Evolutionary conservation across 345 rosid genomes (phyloP), one percentile per base, ranked within the genome.

Genomic region (Clausena lansium): DNA sequence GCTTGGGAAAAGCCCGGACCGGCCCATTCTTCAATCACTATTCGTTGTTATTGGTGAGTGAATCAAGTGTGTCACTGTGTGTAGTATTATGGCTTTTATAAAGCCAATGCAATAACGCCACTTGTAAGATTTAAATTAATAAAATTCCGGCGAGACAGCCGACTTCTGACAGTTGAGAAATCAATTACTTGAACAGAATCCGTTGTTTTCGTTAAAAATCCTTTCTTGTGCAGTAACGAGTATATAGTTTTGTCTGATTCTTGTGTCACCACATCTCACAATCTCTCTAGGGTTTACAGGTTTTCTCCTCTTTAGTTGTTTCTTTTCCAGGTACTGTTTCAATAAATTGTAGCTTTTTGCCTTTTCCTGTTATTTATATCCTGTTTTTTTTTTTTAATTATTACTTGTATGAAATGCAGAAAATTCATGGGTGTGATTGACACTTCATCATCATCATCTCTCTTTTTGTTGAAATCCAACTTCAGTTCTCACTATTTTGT

Each of bases 401-500:
- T 54, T 39, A 67, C 59, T 71, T 66, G 45, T 28, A 19, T 67
- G 0, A 76, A 64, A 39, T 68, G 79, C 81, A 75, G 86, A 36
- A 39, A 71, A 76, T 77, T 25, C 60, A 90, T 93, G 94, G 91
- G 89, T 83, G 86, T 84, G 84, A 79, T 85, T 81, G 87, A 81
- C 65, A 45, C 80, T 75, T 73, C 84, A 24, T 52, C 57, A 17
- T 52, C 57, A 52, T 52, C 57, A 52, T 83, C 91, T 45, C 82
- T 83, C 63, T 81, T 81, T 62, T 76, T 76, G 67, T 78, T 77
- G 77, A 79, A 77, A 62, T 72, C 83, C 70, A 86, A 52, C 61
- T 22, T 72, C 36, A 78, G 66, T 66, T 62, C 38, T 54, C 68
- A 80, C 70, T 84, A 67, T 75, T 73, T 73, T 55, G 72, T 71